Evolutionary conservation across 2,329 filamentous ascomycete genomes (phyloP).

Genomic region (Pestalotiopsis fici): DNA sequence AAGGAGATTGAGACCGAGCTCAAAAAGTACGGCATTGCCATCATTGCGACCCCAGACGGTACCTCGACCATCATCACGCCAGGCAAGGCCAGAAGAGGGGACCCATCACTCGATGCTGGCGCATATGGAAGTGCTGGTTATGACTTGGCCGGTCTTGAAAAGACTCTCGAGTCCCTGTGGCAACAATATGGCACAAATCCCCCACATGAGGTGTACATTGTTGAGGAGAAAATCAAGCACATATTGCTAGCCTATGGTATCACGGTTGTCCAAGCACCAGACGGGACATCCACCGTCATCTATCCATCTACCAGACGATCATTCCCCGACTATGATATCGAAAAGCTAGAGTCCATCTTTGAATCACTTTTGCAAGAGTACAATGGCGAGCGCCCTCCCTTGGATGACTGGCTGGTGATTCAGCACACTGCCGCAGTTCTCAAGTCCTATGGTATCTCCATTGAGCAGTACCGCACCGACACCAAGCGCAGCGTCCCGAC

Average conservation of each 20-base stretch:
- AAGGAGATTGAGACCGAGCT: constrained; percentile 27
- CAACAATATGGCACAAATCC: constrained; percentile 11
- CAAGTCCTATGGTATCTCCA: constrained; percentile 16
- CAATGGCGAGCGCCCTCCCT: constrained; percentile 13
- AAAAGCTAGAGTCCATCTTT: background rate
- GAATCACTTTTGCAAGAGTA: constrained; percentile 11
- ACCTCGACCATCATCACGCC: constrained; percentile 32
- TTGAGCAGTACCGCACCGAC: constrained; percentile 11
- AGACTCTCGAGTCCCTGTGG: constrained; percentile 16
- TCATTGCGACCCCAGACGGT: constrained; percentile 32
- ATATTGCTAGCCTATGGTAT: constrained; percentile 11
- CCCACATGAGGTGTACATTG: constrained; percentile 13
- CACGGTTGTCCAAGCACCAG: constrained; percentile 8
- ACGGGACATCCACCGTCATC: constrained; percentile 9
- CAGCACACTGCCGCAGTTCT: constrained; percentile 20
- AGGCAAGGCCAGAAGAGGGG: constrained; percentile 21
- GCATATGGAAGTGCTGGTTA: constrained; percentile 11
- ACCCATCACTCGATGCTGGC: background rate
- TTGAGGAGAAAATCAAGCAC: constrained; percentile 13
- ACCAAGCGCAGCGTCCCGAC: constrained; percentile 15
- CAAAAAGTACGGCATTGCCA: constrained; percentile 34
- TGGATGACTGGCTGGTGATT: constrained; percentile 20
- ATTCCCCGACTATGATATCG: constrained; percentile 7
- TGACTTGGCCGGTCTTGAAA: constrained; percentile 20
- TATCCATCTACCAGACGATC: constrained; percentile 11